Conservation (phyloP, 352 stramenopile genomes). For the Plasmopara viticola region DNA sequence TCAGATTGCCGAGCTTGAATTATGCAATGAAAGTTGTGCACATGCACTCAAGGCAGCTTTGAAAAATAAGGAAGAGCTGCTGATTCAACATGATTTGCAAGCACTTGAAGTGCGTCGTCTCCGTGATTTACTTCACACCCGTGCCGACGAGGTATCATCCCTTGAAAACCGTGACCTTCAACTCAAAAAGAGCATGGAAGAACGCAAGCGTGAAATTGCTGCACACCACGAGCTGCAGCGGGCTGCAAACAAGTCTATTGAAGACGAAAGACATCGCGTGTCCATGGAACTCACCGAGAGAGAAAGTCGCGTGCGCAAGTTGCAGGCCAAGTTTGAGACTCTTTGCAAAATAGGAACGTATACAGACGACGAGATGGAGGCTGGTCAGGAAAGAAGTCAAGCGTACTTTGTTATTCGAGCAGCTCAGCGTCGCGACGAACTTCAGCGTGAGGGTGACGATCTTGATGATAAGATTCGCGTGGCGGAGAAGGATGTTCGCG, state of each 20-base stretch:
- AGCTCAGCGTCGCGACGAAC: constrained; percentile 92
- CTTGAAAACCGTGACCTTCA: constrained; percentile 93
- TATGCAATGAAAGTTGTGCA: constrained; percentile 88
- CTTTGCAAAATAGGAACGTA: constrained; percentile 74
- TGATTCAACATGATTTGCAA: constrained; percentile 93
- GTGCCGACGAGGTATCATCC: constrained; percentile 89
- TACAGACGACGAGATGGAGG: constrained; percentile 55
- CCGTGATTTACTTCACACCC: constrained; percentile 82
- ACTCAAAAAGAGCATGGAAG: constrained; percentile 91
- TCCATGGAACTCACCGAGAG: constrained; percentile 87
- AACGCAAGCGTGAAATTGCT: constrained; percentile 88
- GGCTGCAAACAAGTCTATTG: constrained; percentile 77
- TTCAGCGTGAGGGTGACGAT: constrained; percentile 93
- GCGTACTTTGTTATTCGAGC: constrained; percentile 94
- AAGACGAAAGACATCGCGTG: constrained; percentile 92
- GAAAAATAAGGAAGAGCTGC: constrained; percentile 87
- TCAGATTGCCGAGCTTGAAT: constrained; percentile 84
- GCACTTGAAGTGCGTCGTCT: constrained; percentile 90
- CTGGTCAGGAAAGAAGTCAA: constrained; percentile 70
- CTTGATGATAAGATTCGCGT: constrained; percentile 92
- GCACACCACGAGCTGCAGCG: constrained; percentile 88
- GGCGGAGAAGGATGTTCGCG: constrained; percentile 89
- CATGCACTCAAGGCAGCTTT: constrained; percentile 74
- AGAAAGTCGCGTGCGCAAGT: constrained; percentile 81
- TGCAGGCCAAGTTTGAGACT: constrained; percentile 93